Evolutionary conservation across 495 filamentous ascomycete genomes (phyloP).

Genomic region (Beverwykella pulmonaria): DNA sequence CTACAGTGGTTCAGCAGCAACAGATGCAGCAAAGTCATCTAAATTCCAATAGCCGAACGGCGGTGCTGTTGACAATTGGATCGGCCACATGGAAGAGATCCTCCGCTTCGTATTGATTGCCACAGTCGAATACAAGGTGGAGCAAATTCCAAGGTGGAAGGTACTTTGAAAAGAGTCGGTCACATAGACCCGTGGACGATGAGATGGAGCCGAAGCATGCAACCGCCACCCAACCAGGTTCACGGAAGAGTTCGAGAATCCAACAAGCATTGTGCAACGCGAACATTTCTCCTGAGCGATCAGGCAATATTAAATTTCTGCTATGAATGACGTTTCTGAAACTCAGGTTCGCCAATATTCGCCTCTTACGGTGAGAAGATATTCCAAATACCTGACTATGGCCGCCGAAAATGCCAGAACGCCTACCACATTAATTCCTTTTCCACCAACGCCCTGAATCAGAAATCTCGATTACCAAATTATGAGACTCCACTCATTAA

Average conservation of each 20-base stretch:
- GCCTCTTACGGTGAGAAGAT: background rate
- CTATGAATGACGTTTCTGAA: constrained; percentile 6
- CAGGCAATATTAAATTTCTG: background rate
- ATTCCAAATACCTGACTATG: constrained; percentile 14
- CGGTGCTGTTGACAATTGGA: background rate
- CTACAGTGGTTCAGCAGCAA: background rate
- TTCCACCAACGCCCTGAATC: background rate
- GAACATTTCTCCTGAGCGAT: background rate
- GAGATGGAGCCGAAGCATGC: background rate
- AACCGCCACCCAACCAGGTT: background rate
- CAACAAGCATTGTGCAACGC: background rate
- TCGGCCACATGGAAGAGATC: background rate
- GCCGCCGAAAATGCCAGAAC: constrained; percentile 2
- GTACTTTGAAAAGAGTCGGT: background rate
- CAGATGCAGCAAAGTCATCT: background rate
- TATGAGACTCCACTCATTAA: background rate
- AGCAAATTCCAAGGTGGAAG: background rate
- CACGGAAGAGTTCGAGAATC: background rate
- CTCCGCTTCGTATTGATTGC: background rate
- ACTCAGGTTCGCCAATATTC: constrained; percentile 4
- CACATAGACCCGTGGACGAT: background rate
- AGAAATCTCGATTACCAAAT: constrained; percentile 1
- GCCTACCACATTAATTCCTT: background rate
- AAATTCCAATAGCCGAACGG: background rate
- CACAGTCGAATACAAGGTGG: background rate